phyloP scores from a whole-genome alignment of 345 rosid species.

The Raphanus sativus region DNA sequence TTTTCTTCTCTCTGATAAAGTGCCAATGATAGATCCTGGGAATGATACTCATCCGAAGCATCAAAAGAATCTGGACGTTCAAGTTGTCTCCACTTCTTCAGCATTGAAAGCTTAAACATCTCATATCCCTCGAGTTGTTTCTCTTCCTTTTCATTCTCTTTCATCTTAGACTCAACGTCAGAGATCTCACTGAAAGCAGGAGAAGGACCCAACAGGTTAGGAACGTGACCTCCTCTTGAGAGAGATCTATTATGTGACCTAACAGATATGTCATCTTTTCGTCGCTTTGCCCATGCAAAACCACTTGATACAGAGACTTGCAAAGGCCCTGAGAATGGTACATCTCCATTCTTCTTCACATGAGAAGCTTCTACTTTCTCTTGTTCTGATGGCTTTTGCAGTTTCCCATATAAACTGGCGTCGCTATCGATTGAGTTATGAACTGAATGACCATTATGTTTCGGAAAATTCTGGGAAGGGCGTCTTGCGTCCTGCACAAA shows the following conservation, averaged over 20 bases:
- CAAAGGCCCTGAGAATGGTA: constrained; percentile 87
- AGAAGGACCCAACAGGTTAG: constrained; percentile 59
- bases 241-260: constrained; percentile 64
- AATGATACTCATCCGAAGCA: constrained; percentile 82
- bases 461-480: constrained; percentile 37
- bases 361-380: constrained; percentile 66
- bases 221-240: constrained; percentile 65
- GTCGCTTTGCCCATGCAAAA: constrained; percentile 92
- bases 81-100: constrained; percentile 73
- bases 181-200: constrained; percentile 47
- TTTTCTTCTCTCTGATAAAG: constrained; percentile 70
- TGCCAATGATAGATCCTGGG: constrained; percentile 80
- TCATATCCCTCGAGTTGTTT: constrained; percentile 41
- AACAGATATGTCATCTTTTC: constrained; percentile 50
- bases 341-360: constrained; percentile 83
- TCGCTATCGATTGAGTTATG: constrained; percentile 36
- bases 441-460: constrained; percentile 40
- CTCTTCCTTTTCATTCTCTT: constrained; percentile 43
- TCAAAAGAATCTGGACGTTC: constrained; percentile 89
- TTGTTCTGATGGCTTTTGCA: constrained; percentile 51
- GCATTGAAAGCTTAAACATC: constrained; percentile 53
- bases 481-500: constrained; percentile 50
- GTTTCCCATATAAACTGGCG: constrained; percentile 41
- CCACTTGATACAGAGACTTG: constrained; percentile 92
- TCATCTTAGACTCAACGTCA: constrained; percentile 52